Evolutionary conservation across 495 filamentous ascomycete genomes (phyloP).

Genomic region (Aspergillus affinis): DNA sequence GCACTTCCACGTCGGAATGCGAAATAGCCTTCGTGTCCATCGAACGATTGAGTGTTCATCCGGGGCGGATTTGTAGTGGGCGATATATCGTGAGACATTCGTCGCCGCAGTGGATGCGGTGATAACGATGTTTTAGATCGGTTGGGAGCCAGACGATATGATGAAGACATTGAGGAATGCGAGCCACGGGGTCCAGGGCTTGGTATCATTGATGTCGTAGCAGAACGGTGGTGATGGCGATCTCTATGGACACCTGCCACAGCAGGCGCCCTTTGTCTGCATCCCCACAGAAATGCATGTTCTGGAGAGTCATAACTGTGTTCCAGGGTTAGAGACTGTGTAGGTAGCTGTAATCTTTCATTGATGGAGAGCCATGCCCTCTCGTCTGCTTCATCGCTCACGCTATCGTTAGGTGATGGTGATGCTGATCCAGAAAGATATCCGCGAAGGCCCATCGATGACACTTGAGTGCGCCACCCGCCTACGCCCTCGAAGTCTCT

Average conservation of each 20-base stretch:
- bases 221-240: constrained; percentile 37
- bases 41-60: constrained; percentile 6
- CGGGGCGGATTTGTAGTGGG: constrained; percentile 4
- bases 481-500: constrained; percentile 87
- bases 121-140: constrained; percentile 11
- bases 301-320: constrained; percentile 13
- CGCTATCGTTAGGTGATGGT: constrained; percentile 33
- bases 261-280: constrained; percentile 1
- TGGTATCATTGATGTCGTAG: constrained; percentile 34
- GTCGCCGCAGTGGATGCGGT: constrained; percentile 15
- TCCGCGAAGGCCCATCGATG: constrained; percentile 18
- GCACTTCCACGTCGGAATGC: constrained; percentile 20
- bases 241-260: background rate
- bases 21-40: constrained; percentile 31
- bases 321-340: constrained; percentile 30
- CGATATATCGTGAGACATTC: constrained; percentile 6
- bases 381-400: constrained; percentile 50
- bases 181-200: constrained; percentile 10
- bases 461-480: constrained; percentile 59
- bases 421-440: constrained; percentile 40
- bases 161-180: constrained; percentile 19
- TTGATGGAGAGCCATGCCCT: constrained; percentile 73
- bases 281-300: constrained; percentile 5
- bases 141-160: constrained; percentile 22
- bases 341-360: constrained; percentile 66